These are phyloP conservation scores for Bolboschoenus planiculmis DNA, from an alignment of 176 grass and related monocot genomes.

Conservation along the genomic window DNA sequence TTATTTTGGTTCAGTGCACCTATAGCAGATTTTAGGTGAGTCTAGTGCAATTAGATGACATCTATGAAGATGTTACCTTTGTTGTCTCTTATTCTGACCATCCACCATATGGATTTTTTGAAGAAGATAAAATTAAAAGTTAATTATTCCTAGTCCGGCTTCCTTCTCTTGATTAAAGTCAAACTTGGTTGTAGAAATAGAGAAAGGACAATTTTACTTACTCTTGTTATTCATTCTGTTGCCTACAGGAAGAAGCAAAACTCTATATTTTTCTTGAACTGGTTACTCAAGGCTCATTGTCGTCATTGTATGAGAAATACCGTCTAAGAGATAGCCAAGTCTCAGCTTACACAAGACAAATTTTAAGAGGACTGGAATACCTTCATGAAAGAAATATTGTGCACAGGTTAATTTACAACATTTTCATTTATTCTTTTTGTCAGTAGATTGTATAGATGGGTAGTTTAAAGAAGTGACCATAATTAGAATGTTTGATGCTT, in stretches of 20 bases:
- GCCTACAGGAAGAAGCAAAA: slow-evolving; percentile 71
- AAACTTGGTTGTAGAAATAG: not conserved
- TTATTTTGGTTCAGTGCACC: not conserved
- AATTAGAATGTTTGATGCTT: not conserved
- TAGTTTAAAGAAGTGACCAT: not conserved
- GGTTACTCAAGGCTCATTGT: slow-evolving; percentile 96
- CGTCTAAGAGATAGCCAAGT: slow-evolving; percentile 72
- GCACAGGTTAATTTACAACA: slow-evolving; percentile 52
- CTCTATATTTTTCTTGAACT: slow-evolving; percentile 96
- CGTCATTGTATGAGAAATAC: slow-evolving; percentile 80
- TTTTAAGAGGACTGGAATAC: slow-evolving; percentile 84
- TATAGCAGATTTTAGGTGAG: not conserved
- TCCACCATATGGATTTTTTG: not conserved
- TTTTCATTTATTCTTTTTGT: not conserved
- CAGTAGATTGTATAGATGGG: not conserved
- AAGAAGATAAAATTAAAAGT: slow-evolving; percentile 25
- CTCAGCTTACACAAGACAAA: slow-evolving; percentile 89
- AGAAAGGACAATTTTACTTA: not conserved
- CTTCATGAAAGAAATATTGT: slow-evolving; percentile 94
- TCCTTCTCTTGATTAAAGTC: not conserved
- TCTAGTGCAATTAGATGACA: not conserved
- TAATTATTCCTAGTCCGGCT: slow-evolving; percentile 17
- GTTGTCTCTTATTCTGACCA: not conserved
- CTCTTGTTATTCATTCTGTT: not conserved
- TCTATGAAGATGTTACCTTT: not conserved